Evolutionary conservation across 1,139 yeast species (phyloP).

Genomic region (Pichia sp.): DNA sequence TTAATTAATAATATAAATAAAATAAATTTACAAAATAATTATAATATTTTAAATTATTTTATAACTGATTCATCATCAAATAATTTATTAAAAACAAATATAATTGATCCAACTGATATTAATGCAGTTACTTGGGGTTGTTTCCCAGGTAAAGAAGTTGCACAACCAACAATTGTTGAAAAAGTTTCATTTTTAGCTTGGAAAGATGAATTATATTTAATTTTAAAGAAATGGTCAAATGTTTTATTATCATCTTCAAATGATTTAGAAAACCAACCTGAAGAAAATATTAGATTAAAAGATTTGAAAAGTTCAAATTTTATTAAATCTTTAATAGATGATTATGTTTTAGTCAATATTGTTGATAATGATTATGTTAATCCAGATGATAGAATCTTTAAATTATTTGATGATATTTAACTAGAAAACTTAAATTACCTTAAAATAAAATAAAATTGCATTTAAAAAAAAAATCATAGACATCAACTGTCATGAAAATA

Average conservation of each 20-base stretch:
- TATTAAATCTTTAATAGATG: slow-evolving; percentile 45
- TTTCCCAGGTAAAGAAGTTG: slow-evolving; percentile 78
- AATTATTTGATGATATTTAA: slow-evolving; percentile 28
- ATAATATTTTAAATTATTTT: slow-evolving; percentile 64
- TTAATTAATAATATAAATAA: slow-evolving; percentile 37
- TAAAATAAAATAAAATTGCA: no score
- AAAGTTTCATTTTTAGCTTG: slow-evolving; percentile 86
- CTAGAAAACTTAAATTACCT: no score
- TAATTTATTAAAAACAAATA: slow-evolving; percentile 49
- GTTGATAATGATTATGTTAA: slow-evolving; percentile 80
- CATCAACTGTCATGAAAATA: slow-evolving; percentile 11
- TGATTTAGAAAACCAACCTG: slow-evolving; percentile 17
- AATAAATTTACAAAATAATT: slow-evolving; percentile 33
- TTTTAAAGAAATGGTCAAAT: slow-evolving; percentile 74
- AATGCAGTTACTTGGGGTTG: slow-evolving; percentile 99
- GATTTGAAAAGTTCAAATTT: slow-evolving; percentile 30
- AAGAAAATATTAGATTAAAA: slow-evolving; percentile 4
- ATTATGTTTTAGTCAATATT: slow-evolving; percentile 74
- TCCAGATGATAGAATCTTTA: slow-evolving; percentile 44
- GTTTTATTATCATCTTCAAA: slow-evolving; percentile 32
- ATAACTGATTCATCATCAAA: slow-evolving; percentile 60
- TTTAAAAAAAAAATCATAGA: no score
- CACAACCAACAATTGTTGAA: slow-evolving; percentile 86
- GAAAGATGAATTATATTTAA: slow-evolving; percentile 91
- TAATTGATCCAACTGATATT: slow-evolving; percentile 62